Percentiles rank a stretch among this genome's conserved stretches.
Conservation (phyloP, 345 rosid species). For the Eucalyptus guilfoylei region DNA sequence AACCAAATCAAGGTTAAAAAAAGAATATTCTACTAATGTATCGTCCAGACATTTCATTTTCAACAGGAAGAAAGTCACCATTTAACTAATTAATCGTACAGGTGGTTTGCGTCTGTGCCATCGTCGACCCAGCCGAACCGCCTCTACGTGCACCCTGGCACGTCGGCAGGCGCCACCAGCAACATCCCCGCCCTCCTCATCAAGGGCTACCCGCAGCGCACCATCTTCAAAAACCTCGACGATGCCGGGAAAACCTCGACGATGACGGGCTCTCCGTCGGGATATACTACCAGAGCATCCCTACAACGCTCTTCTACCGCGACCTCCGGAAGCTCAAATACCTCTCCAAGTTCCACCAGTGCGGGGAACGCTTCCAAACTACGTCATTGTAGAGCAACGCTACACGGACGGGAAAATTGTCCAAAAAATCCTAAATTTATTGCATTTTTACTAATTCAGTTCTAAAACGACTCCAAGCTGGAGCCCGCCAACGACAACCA, state of each 20-base stretch:
- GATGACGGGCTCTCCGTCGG: constrained; percentile 47
- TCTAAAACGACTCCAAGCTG: not conserved
- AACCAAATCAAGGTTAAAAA: not conserved
- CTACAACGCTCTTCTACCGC: constrained; percentile 64
- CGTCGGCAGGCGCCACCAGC: constrained; percentile 85
- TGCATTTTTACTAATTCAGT: too few species aligned
- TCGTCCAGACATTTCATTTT: not conserved
- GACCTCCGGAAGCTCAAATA: constrained; percentile 68
- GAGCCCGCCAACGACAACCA: constrained; percentile 79
- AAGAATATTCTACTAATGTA: not conserved
- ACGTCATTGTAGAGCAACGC: constrained; percentile 79
- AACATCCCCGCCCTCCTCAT: constrained; percentile 42
- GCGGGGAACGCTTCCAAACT: constrained; percentile 56
- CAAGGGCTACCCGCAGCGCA: constrained; percentile 70
- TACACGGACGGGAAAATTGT: too few species aligned
- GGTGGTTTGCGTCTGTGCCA: constrained; percentile 94
- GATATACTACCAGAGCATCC: constrained; percentile 83
- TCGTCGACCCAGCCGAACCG: constrained; percentile 87
- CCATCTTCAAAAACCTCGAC: constrained; percentile 64
- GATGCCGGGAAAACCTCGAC: constrained; percentile 42
- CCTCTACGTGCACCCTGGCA: constrained; percentile 63
- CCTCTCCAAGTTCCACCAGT: constrained; percentile 29
- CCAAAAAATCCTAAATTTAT: too few species aligned
- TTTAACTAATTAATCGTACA: not conserved
- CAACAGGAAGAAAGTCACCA: not conserved